A percentile compares a stretch with the other conserved stretches of the same genome.
phyloP scores from a whole-genome alignment of 441 rosid genomes.

The Geranium incanum region DNA sequence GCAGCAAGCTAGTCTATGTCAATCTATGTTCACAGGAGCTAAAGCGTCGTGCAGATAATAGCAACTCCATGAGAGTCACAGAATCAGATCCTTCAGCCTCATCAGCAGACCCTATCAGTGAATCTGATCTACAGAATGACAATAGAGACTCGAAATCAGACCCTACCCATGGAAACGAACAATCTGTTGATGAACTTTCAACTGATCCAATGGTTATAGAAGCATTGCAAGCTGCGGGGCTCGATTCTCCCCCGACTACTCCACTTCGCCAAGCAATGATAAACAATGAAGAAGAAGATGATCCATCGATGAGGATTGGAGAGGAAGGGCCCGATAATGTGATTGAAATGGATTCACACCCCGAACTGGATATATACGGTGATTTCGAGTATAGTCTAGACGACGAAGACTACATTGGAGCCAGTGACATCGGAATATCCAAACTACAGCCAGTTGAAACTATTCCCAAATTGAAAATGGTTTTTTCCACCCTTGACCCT shows the following conservation, averaged over 20 bases:
- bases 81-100: conserved; percentile 29
- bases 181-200: conserved; percentile 28
- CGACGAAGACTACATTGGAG: conserved; percentile 74
- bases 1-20: conserved; percentile 74
- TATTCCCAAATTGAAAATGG: conserved; percentile 57
- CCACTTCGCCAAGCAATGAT: conserved; percentile 38
- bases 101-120: conserved; percentile 24
- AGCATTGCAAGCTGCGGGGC: conserved; percentile 87
- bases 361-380: conserved; percentile 74
- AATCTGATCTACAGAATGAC: conserved; percentile 20
- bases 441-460: conserved; percentile 44
- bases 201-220: conserved; percentile 43
- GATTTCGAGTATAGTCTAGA: conserved; percentile 82
- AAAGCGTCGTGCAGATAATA: conserved; percentile 43
- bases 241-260: conserved; percentile 91
- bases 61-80: conserved; percentile 24
- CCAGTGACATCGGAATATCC: conserved; percentile 37
- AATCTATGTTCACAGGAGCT: conserved; percentile 94
- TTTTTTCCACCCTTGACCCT: conserved; percentile 50
- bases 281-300: conserved; percentile 29
- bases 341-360: conserved; percentile 51
- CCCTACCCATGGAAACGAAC: conserved; percentile 30
- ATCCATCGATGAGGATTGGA: conserved; percentile 25
- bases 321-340: conserved; percentile 55
- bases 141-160: conserved; percentile 25